These are phyloP conservation scores for Teratosphaeria zuluensis DNA, from an alignment of 2,329 filamentous ascomycete genomes.

Conservation along the genomic window DNA sequence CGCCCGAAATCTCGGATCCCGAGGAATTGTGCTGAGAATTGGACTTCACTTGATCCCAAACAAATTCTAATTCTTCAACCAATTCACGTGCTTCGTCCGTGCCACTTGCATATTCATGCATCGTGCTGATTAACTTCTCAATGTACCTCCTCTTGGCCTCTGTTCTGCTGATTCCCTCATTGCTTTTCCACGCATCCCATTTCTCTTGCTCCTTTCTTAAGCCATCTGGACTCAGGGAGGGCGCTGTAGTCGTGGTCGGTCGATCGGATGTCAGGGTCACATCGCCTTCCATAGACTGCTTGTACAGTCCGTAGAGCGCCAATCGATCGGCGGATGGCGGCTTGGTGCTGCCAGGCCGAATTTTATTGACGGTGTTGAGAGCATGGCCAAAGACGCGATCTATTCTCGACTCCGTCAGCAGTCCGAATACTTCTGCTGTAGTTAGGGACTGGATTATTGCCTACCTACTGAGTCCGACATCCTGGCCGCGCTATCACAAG, in stretches of 20 bases:
- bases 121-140: constrained; percentile 86
- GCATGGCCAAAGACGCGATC: constrained; percentile 98
- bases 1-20: constrained; percentile 13
- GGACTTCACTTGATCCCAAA: constrained; percentile 95
- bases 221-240: constrained; percentile 11
- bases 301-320: constrained; percentile 94
- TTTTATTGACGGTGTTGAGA: constrained; percentile 96
- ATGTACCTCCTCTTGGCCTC: constrained; percentile 77
- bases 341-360: constrained; percentile 83
- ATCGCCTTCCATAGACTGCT: constrained; percentile 98
- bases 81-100: constrained; percentile 80
- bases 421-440: not conserved
- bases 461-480: constrained; percentile 8
- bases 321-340: constrained; percentile 78
- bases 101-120: constrained; percentile 85
- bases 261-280: constrained; percentile 80
- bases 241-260: constrained; percentile 38
- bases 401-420: constrained; percentile 28
- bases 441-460: not conserved
- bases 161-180: constrained; percentile 72
- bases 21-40: constrained; percentile 33
- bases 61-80: constrained; percentile 91
- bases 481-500: not conserved
- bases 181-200: constrained; percentile 86
- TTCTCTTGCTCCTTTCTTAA: constrained; percentile 31